Evolutionary conservation across 179 eudicot species (phyloP).

Genomic region (Corrigiola litoralis): DNA sequence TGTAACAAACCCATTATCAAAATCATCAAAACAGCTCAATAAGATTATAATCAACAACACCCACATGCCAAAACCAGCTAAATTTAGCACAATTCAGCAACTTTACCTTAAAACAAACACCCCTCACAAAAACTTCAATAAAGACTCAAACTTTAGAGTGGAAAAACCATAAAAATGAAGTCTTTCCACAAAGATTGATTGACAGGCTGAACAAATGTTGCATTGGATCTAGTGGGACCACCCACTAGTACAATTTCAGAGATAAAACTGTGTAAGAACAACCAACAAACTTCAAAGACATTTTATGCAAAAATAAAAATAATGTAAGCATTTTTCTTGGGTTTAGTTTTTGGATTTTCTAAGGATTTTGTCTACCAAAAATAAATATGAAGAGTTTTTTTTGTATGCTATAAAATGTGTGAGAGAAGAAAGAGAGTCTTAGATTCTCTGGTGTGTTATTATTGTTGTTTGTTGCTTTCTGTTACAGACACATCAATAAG

Average conservation of each 20-base stretch:
- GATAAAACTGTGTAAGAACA: too few species aligned
- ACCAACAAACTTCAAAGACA: too few species aligned
- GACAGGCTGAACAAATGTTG: constrained; percentile 7
- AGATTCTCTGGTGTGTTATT: constrained; percentile 25
- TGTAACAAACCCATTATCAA: background rate
- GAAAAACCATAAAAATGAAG: background rate
- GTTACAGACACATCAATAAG: constrained; percentile 28
- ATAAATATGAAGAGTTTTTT: background rate
- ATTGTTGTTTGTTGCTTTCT: constrained; percentile 21
- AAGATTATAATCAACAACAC: background rate
- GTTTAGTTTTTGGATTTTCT: constrained; percentile 15
- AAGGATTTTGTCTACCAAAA: constrained; percentile 4
- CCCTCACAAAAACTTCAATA: too few species aligned
- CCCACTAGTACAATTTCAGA: background rate
- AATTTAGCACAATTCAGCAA: constrained; percentile 10
- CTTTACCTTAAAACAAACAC: constrained; percentile 16
- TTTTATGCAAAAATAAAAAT: too few species aligned
- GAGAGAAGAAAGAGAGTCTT: constrained; percentile 14
- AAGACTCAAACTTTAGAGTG: too few species aligned
- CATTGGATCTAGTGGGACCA: constrained; percentile 31
- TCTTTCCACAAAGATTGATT: background rate
- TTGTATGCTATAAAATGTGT: background rate
- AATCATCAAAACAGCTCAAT: constrained; percentile 12
- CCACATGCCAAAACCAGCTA: constrained; percentile 1
- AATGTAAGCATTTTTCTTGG: background rate